phyloP scores from a whole-genome alignment of 495 filamentous ascomycete species.

The Hypoxylon crocopeplum region DNA sequence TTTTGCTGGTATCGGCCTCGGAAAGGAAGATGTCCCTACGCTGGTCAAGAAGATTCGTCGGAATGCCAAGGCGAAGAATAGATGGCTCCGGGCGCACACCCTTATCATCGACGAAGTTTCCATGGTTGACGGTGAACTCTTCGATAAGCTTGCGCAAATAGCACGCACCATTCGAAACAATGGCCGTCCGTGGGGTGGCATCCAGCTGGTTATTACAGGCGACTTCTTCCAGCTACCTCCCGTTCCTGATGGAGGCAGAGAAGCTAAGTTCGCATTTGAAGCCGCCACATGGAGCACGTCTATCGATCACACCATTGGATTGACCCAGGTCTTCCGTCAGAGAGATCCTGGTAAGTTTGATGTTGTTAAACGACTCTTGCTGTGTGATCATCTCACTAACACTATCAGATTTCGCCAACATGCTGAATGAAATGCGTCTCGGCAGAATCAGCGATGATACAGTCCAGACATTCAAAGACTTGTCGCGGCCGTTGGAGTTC shows the following conservation, averaged over 20 bases:
- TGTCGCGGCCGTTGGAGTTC: constrained; percentile 73
- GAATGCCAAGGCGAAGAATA: constrained; percentile 83
- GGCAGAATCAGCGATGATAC: constrained; percentile 77
- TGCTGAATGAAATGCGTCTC: constrained; percentile 97
- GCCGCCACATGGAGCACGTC: constrained; percentile 89
- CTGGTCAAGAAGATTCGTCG: constrained; percentile 90
- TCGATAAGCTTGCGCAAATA: constrained; percentile 93
- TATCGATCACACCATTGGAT: constrained; percentile 92
- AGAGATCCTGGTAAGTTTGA: constrained; percentile 74
- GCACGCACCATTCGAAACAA: constrained; percentile 84
- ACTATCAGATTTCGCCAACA: constrained; percentile 76
- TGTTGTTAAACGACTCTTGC: neutral
- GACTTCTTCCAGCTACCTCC: constrained; percentile 98
- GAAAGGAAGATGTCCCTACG: constrained; percentile 82
- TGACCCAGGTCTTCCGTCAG: constrained; percentile 96
- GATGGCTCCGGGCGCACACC: constrained; percentile 87
- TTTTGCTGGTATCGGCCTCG: constrained; percentile 93
- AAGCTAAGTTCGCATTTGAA: constrained; percentile 88
- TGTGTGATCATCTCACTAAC: constrained; percentile 23
- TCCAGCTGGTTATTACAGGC: constrained; percentile 93
- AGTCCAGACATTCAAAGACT: constrained; percentile 69
- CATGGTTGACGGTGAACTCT: constrained; percentile 97
- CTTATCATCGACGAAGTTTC: constrained; percentile 95
- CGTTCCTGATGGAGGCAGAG: constrained; percentile 72
- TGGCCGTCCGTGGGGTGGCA: constrained; percentile 91